Percentiles rank a stretch among this genome's conserved stretches.
Evolutionary conservation across 371 early-diverging fungal genomes (phyloP).

Genomic region (Basidiobolus heterosporus): DNA sequence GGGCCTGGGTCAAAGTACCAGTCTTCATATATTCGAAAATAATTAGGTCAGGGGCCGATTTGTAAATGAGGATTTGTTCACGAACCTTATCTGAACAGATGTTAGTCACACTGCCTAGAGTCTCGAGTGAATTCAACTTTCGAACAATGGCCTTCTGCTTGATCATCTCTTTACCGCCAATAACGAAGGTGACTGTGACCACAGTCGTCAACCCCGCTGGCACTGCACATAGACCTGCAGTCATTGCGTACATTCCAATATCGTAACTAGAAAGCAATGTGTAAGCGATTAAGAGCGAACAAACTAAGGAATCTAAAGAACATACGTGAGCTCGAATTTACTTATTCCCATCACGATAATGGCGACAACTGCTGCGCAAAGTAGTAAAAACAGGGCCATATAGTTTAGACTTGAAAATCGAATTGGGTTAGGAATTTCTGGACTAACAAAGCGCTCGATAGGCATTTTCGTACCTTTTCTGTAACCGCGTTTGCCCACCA

Average conservation of each 20-base stretch:
- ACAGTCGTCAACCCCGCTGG: conserved; percentile 89
- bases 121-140: conserved; percentile 75
- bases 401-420: conserved; percentile 30
- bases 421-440: neutral
- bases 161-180: conserved; percentile 81
- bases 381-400: conserved; percentile 56
- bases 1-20: conserved; percentile 39
- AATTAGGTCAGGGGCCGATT: conserved; percentile 5
- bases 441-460: neutral
- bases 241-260: conserved; percentile 51
- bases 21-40: conserved; percentile 4
- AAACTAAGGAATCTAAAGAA: conserved; percentile 47
- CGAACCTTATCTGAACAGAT: conserved; percentile 82
- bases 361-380: conserved; percentile 43
- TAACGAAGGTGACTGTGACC: conserved; percentile 71
- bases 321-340: conserved; percentile 26
- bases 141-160: conserved; percentile 71
- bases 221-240: conserved; percentile 78
- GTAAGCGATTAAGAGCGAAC: conserved; percentile 24
- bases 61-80: conserved; percentile 18
- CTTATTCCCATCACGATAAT: conserved; percentile 51
- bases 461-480: conserved; percentile 17
- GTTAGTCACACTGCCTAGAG: conserved; percentile 75
- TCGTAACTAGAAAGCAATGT: conserved; percentile 21
- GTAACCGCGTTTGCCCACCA: conserved; percentile 51